Evolutionary conservation across 2,329 filamentous ascomycete species (phyloP).

Genomic region (Fusarium nurragi): DNA sequence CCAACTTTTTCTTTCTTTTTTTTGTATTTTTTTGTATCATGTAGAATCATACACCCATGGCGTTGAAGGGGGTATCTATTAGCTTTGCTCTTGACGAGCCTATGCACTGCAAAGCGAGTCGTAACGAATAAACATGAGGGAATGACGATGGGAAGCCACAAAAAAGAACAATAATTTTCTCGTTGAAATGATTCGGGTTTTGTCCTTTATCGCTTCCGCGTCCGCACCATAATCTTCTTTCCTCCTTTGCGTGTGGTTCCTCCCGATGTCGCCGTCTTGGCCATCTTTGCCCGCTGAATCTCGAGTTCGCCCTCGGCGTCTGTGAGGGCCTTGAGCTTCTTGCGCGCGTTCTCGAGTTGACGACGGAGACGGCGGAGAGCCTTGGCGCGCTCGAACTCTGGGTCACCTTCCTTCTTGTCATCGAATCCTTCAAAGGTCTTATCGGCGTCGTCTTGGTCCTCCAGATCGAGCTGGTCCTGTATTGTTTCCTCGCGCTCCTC

Average conservation of each 20-base stretch:
- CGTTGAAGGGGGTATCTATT: constrained; percentile 44
- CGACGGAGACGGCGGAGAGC: constrained; percentile 57
- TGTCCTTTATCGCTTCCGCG: constrained; percentile 64
- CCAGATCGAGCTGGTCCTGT: constrained; percentile 45
- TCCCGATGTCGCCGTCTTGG: constrained; percentile 69
- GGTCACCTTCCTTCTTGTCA: constrained; percentile 41
- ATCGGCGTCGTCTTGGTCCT: constrained; percentile 46
- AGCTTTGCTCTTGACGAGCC: constrained; percentile 28
- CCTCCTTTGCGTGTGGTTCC: constrained; percentile 69
- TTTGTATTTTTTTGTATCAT: constrained; percentile 37
- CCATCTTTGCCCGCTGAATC: constrained; percentile 69
- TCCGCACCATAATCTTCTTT: constrained; percentile 69
- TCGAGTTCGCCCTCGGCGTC: constrained; percentile 67
- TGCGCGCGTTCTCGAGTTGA: constrained; percentile 60
- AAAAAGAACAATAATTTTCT: constrained; percentile 8
- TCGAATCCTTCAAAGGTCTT: constrained; percentile 41
- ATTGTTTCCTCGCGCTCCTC: constrained; percentile 49
- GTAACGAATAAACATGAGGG: constrained; percentile 38
- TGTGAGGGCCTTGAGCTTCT: constrained; percentile 64
- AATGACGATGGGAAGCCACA: constrained; percentile 9
- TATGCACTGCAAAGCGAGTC: constrained; percentile 30
- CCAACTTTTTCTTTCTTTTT: constrained; percentile 14
- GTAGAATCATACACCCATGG: constrained; percentile 43
- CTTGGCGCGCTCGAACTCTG: constrained; percentile 54
- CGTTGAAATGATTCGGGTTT: not conserved